A percentile compares a stretch with the other conserved stretches of the same genome.
Conservation (phyloP, 2,329 filamentous ascomycete species). For the Hymenoscyphus infarciens region DNA sequence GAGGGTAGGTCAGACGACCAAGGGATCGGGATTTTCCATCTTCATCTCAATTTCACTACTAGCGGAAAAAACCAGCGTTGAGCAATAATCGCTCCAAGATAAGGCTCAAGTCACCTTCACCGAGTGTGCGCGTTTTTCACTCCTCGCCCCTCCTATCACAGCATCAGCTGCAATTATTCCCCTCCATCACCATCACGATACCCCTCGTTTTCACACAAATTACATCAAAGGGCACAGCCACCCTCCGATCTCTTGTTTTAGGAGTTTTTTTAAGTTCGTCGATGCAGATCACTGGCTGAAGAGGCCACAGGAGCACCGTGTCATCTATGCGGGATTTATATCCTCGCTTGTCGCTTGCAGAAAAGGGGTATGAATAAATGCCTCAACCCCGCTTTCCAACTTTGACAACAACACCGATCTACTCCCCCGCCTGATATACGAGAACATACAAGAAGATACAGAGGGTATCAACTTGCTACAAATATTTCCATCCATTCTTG, state of each 20-base stretch:
- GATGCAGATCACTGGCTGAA: not conserved
- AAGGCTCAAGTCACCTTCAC: not conserved
- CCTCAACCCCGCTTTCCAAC: not conserved
- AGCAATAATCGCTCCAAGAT: not conserved
- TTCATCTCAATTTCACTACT: not conserved
- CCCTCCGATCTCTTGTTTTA: not conserved
- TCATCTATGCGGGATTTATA: not conserved
- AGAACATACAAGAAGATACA: not conserved
- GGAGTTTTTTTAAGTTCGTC: not conserved
- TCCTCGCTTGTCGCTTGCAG: conserved; percentile 1
- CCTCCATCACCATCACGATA: not conserved
- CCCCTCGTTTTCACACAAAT: not conserved
- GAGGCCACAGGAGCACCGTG: not conserved
- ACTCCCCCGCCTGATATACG: not conserved
- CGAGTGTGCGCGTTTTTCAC: not conserved
- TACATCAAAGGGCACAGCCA: not conserved
- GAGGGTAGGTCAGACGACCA: not conserved
- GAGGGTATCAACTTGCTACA: not conserved
- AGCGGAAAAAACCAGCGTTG: not conserved
- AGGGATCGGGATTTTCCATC: not conserved
- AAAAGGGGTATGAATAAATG: not conserved
- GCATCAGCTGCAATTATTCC: not conserved
- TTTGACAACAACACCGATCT: not conserved
- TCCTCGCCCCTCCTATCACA: not conserved
- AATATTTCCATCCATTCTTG: not conserved